Evolutionary conservation across 148 eudicot genomes (phyloP), one percentile per base, ranked within the genome.

Genomic region (Rheum nobile): DNA sequence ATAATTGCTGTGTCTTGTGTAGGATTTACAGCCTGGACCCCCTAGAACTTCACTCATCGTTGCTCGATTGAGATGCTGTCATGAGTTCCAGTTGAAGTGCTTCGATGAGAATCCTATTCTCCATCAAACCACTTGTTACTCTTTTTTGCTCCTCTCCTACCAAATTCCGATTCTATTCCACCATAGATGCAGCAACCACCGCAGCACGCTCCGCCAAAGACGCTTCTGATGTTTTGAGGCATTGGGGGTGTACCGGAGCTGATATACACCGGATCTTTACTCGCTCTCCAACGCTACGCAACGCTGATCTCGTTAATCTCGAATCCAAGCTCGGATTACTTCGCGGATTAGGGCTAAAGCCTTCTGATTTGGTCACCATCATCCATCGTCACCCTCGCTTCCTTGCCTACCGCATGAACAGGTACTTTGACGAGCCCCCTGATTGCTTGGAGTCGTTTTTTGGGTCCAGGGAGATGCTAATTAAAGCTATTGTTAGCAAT

Each of bases 181-280:
- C 57, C 57, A n/a, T 50, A 19, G 21, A 6, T 6, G 52, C 5
- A 46, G 19, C 57, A 50, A 1, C 32, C 16, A 6, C 32, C 65
- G 26, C 7, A 10, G 0, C 21, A 2, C 10, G 5, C 1, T 2
- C 65, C 16, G 32, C 31, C 9, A 81, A 74, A 71, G 77, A 81
- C 74, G 71, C 87, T 28, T 46, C 74, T 44, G 82, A 87, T 14
- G 76, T 90, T 48, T 77, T 92, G 0, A 83, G 76, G 80, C 79
- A 73, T 16, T 92, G 93, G 93, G 93, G 96, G 48, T 92, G 90
- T 55, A 80, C 57, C 63, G 89, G 85, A 32, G 68, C 41, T 57
- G 89, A 87, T n/a, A 63, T 88, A 54, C 17, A 72, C 8, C 78
- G 44, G 37, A 83, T 90, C 24, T 86, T 88, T 72, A 14, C 17